These are phyloP conservation scores for Penicillium tannophilum DNA, from an alignment of 495 filamentous ascomycete genomes.

Conservation along the genomic window DNA sequence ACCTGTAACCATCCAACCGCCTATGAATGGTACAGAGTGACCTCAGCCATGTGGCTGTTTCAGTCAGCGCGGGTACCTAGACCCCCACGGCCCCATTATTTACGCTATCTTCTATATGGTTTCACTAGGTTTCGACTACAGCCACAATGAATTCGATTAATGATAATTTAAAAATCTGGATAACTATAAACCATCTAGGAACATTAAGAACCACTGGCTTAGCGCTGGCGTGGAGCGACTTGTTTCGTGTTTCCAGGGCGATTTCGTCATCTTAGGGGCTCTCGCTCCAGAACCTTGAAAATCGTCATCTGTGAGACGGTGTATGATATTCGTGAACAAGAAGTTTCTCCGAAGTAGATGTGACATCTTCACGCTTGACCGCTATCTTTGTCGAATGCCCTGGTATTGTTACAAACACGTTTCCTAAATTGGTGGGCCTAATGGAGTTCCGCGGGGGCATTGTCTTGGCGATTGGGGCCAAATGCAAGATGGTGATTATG, in stretches of 20 bases:
- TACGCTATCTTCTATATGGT: neutral
- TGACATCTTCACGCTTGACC: neutral
- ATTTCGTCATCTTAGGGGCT: neutral
- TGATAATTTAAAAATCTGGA: neutral
- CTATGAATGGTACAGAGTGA: neutral
- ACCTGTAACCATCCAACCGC: neutral
- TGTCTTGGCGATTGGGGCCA: neutral
- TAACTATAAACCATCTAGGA: neutral
- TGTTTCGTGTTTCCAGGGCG: conserved; percentile 3
- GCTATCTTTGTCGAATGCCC: neutral
- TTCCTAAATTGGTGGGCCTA: neutral
- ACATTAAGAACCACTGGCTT: neutral
- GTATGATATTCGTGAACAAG: neutral
- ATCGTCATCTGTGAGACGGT: neutral
- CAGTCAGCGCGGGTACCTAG: neutral
- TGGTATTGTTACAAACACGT: neutral
- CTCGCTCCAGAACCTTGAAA: neutral
- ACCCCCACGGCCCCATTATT: neutral
- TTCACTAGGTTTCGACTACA: neutral
- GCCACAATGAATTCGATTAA: no score
- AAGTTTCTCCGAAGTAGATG: neutral
- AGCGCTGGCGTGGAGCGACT: conserved; percentile 4
- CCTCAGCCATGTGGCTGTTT: conserved; percentile 4
- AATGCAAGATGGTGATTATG: neutral
- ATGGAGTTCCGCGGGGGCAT: neutral